Evolutionary conservation across 257 asterid species (phyloP), one percentile per base, ranked within the genome.

Genomic region (Penstemon davidsonii): DNA sequence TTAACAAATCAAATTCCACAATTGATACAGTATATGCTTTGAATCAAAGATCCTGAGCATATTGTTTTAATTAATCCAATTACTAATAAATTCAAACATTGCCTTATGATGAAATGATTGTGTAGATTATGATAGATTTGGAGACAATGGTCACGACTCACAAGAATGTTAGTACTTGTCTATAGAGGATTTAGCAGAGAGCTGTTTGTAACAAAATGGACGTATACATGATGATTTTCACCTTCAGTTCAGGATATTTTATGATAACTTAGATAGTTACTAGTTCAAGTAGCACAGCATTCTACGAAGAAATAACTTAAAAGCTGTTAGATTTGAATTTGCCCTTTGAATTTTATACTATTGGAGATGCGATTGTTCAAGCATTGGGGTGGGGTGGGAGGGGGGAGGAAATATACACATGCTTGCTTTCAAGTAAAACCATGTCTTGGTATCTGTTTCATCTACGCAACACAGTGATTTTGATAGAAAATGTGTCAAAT

Each of bases 181-280:
- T 25, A 25, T 52, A 13, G 6, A 4, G 38, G 40, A 65, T 39
- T 37, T 51, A 52, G 49, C 18, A 7, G 33, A 33, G 33, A 25
- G 44, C 33, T 25, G 33, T 25, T 15, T 15, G 18, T n/a, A 11
- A 38, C 19, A n/a, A 58, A 58, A 38, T 58, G 63, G 33, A 25
- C 33, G 18, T 15, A 58, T 3, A 11, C 7, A 8, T 12, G 25
- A 12, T 12, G 7, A 39, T 11, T 25, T 25, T 12, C 64, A 58
- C 46, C 37, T 58, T 56, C 15, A 37, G 38, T 38, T 58, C 64
- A 58, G 64, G 64, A 66, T 39, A 47, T 47, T 45, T 45, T 4
- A 44, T 2, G 68, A 49, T 46, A 50, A 8, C 62, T 44, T 6
- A 57, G 73, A 36, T 69, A 13, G 33, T 46, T 67, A 40, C 40